Conservation (phyloP, 495 filamentous ascomycete species). For the Hypoxylon perforatum region DNA sequence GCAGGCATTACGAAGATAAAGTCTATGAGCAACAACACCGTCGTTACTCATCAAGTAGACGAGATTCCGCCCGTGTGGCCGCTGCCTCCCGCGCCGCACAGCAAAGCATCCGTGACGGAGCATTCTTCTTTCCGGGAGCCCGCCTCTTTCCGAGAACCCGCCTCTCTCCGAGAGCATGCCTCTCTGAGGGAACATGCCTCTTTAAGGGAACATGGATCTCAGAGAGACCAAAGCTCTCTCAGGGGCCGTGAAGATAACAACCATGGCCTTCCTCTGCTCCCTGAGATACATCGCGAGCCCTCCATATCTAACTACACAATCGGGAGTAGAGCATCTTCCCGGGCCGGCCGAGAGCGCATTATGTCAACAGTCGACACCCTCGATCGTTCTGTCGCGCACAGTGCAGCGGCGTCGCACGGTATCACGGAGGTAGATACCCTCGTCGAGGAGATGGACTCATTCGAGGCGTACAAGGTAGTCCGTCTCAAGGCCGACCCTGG, state of each 20-base stretch:
- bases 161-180: conserved; percentile 8
- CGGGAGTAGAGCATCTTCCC: conserved; percentile 27
- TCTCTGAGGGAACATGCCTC: conserved; percentile 19
- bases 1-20: conserved; percentile 38
- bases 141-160: conserved; percentile 21
- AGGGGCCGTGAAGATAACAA: no score
- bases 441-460: conserved; percentile 40
- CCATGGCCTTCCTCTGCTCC: conserved; percentile 31
- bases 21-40: conserved; percentile 25
- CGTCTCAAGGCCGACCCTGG: conserved; percentile 48
- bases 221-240: conserved; percentile 1
- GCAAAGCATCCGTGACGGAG: conserved; percentile 27
- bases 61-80: conserved; percentile 30
- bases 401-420: conserved; percentile 25
- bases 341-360: conserved; percentile 27
- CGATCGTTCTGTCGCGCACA: conserved; percentile 30
- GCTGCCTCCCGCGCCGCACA: conserved; percentile 16
- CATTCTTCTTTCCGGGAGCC: conserved; percentile 14
- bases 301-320: conserved; percentile 42
- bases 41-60: conserved; percentile 26
- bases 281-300: conserved; percentile 41
- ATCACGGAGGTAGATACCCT: conserved; percentile 44
- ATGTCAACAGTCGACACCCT: conserved; percentile 28
- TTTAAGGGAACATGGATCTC: conserved; percentile 15
- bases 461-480: conserved; percentile 49